A percentile compares a stretch with the other conserved stretches of the same genome.
Evolutionary conservation across 306 rosid genomes (phyloP).

Genomic region (Vigna unguiculata): DNA sequence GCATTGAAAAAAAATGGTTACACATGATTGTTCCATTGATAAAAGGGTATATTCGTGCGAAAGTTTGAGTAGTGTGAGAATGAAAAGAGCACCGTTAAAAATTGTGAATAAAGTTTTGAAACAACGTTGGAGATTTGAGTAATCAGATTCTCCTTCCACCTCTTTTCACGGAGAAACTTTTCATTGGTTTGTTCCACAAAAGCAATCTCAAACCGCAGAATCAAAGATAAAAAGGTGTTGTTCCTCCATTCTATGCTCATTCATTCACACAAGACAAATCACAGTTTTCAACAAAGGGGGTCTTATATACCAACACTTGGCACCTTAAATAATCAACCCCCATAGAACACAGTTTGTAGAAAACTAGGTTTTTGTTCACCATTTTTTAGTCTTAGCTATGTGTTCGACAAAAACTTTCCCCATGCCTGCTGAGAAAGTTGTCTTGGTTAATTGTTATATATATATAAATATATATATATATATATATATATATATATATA

Average conservation of each 20-base stretch:
- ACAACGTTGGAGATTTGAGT: slow-evolving; percentile 19
- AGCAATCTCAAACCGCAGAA: slow-evolving; percentile 39
- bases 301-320: slow-evolving; percentile 15
- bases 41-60: no score
- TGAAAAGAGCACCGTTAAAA: slow-evolving; percentile 38
- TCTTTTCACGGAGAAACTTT: slow-evolving; percentile 14
- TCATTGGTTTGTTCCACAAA: slow-evolving; percentile 23
- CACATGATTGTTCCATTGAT: no score
- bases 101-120: slow-evolving; percentile 18
- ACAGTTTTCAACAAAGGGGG: slow-evolving; percentile 10
- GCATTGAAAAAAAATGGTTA: no score
- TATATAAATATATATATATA: no score
- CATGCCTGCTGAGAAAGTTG: no score
- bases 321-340: not conserved
- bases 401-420: no score
- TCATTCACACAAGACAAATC: slow-evolving; percentile 54
- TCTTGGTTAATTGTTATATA: no score
- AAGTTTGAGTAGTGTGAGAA: slow-evolving; percentile 11
- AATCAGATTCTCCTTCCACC: slow-evolving; percentile 30
- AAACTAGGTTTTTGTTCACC: no score
- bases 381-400: no score
- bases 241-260: slow-evolving; percentile 13
- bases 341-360: no score
- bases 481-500: no score
- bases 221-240: slow-evolving; percentile 26